phyloP scores from a whole-genome alignment of 2,329 filamentous ascomycete genomes.

The Fusarium brachygibbosum region DNA sequence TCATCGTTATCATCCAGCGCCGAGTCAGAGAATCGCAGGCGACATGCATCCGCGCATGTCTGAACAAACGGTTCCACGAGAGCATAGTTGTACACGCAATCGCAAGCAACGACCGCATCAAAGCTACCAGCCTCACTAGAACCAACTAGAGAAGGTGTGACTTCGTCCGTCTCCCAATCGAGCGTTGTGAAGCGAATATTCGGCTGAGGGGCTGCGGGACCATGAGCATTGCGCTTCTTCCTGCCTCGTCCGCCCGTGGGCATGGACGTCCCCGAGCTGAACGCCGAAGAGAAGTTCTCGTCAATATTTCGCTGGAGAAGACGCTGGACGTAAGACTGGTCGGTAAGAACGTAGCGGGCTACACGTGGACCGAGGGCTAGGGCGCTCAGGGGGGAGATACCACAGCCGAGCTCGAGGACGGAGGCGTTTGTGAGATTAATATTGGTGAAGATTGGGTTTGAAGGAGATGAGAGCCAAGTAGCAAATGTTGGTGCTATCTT shows the following conservation, averaged over 20 bases:
- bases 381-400: conserved; percentile 84
- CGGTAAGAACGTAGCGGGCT: conserved; percentile 80
- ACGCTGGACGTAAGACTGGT: conserved; percentile 87
- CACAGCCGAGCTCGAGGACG: conserved; percentile 88
- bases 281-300: conserved; percentile 63
- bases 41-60: conserved; percentile 82
- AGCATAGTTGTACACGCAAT: conserved; percentile 95
- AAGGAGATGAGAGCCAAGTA: conserved; percentile 76
- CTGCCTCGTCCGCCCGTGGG: conserved; percentile 26
- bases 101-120: conserved; percentile 84
- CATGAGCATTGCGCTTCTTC: conserved; percentile 36
- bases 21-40: conserved; percentile 59
- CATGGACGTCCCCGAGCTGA: conserved; percentile 24
- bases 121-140: conserved; percentile 62
- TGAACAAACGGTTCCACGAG: conserved; percentile 86
- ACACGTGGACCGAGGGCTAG: conserved; percentile 74
- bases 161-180: conserved; percentile 84
- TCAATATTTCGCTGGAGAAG: conserved; percentile 82
- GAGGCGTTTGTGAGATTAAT: conserved; percentile 66
- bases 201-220: conserved; percentile 27
- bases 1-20: conserved; percentile 27
- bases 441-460: conserved; percentile 72
- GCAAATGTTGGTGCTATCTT: conserved; percentile 88
- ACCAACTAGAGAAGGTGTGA: conserved; percentile 60
- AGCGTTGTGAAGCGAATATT: conserved; percentile 72